These are phyloP conservation scores for Penicillium freii DNA, from an alignment of 2,329 filamentous ascomycete species.

Conservation along the genomic window DNA sequence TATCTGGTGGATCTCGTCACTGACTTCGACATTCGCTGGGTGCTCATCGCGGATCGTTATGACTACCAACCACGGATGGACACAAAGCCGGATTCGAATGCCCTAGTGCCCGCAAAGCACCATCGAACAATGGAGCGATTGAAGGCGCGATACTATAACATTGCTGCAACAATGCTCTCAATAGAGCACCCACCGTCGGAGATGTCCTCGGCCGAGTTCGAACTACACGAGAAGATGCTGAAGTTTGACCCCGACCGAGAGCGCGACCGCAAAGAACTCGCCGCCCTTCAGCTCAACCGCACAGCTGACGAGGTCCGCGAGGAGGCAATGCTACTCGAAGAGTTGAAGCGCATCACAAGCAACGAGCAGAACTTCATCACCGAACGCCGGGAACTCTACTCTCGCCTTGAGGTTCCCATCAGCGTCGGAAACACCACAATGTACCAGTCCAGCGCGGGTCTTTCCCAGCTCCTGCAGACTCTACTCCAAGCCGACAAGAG, in stretches of 20 bases:
- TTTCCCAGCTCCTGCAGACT: constrained; percentile 77
- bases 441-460: constrained; percentile 77
- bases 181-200: constrained; percentile 74
- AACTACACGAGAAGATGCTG: constrained; percentile 76
- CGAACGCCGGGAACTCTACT: constrained; percentile 83
- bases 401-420: constrained; percentile 78
- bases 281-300: constrained; percentile 72
- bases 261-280: constrained; percentile 77
- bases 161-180: constrained; percentile 79
- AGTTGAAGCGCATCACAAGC: constrained; percentile 87
- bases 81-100: constrained; percentile 30
- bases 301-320: constrained; percentile 86
- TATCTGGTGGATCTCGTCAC: constrained; percentile 74
- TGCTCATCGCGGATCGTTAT: constrained; percentile 89
- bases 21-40: constrained; percentile 85
- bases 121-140: constrained; percentile 80
- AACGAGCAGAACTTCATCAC: constrained; percentile 82
- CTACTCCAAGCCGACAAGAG: constrained; percentile 80
- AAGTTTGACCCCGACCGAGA: constrained; percentile 84
- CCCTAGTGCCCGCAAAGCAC: constrained; percentile 42
- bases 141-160: constrained; percentile 85
- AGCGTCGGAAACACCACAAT: constrained; percentile 66
- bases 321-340: constrained; percentile 82
- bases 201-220: constrained; percentile 85
- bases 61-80: constrained; percentile 55